Percentiles rank a stretch among this genome's conserved stretches.
Conservation (phyloP, 2,329 filamentous ascomycete species). For the Cadophora malorum region DNA sequence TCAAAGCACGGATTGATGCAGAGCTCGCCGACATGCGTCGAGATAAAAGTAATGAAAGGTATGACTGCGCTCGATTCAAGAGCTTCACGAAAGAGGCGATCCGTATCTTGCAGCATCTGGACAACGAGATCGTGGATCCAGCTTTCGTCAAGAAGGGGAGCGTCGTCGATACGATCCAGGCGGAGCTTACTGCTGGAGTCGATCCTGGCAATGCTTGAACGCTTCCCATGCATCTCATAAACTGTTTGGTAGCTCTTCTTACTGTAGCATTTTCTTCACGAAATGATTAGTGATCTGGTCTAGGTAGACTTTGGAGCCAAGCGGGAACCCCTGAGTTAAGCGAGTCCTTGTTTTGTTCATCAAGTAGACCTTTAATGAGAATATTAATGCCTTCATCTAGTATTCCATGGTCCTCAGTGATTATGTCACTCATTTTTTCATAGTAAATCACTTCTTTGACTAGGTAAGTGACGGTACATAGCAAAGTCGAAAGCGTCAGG, state of each 20-base stretch:
- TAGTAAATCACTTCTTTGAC: not conserved
- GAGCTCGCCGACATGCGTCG: not conserved
- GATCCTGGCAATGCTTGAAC: not conserved
- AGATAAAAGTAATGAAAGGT: not conserved
- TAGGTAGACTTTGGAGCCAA: not conserved
- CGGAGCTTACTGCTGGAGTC: not conserved
- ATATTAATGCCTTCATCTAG: too few relatives aligned
- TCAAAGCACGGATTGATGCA: constrained; percentile 1
- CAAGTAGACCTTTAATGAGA: not conserved
- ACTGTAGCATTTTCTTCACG: too few relatives aligned
- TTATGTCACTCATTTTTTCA: too few relatives aligned
- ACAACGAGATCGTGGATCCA: constrained; percentile 5
- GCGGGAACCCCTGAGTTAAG: not conserved
- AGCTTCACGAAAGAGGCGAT: not conserved
- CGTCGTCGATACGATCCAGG: not conserved
- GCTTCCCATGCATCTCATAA: not conserved
- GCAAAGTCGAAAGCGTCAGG: too few relatives aligned
- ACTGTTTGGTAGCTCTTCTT: not conserved
- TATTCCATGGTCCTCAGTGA: too few relatives aligned
- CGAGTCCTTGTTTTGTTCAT: not conserved
- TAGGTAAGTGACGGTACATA: not conserved
- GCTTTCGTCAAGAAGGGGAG: constrained; percentile 6
- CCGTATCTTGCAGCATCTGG: not conserved
- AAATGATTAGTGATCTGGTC: not conserved
- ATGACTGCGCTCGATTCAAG: not conserved